Evolutionary conservation across 768 basidiomycete genomes (phyloP).

Genomic region (Tylopilus subfusipes): DNA sequence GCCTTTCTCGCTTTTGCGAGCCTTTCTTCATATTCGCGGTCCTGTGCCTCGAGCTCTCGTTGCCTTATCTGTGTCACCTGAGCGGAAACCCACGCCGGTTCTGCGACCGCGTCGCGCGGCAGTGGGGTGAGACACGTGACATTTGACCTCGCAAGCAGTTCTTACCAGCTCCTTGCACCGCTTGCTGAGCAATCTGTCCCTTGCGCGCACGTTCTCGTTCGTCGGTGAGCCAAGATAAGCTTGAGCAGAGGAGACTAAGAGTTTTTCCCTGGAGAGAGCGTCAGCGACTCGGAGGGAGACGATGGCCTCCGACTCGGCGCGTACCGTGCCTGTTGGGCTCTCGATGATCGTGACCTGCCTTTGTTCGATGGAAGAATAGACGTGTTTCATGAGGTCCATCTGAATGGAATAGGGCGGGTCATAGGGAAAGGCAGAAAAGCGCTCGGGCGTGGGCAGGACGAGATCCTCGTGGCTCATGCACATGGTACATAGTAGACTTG

Average conservation of each 20-base stretch:
- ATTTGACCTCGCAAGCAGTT: neutral
- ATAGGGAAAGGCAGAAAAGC: constrained; percentile 83
- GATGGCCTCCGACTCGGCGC: constrained; percentile 15
- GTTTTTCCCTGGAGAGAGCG: constrained; percentile 72
- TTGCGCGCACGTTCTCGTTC: constrained; percentile 66
- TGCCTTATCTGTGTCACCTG: constrained; percentile 66
- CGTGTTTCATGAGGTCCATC: constrained; percentile 79
- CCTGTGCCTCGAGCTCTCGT: constrained; percentile 64
- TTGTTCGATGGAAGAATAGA: constrained; percentile 77
- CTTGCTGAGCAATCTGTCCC: constrained; percentile 49
- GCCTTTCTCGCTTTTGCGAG: constrained; percentile 58
- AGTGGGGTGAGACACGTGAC: constrained; percentile 25
- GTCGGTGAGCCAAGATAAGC: constrained; percentile 72
- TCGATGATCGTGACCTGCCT: constrained; percentile 78
- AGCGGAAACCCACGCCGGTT: constrained; percentile 71
- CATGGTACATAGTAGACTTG: neutral
- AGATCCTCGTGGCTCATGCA: constrained; percentile 19
- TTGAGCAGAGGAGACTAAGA: constrained; percentile 70
- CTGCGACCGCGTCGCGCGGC: constrained; percentile 28
- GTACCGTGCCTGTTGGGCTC: constrained; percentile 85
- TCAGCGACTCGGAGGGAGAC: neutral
- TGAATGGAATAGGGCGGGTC: constrained; percentile 82
- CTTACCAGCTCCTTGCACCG: constrained; percentile 26
- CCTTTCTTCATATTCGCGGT: constrained; percentile 59
- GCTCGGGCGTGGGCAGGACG: constrained; percentile 55